Base-by-base conservation (phyloP, 2,329 filamentous ascomycete genomes). In the Pseudogymnoascus destructans region DNA sequence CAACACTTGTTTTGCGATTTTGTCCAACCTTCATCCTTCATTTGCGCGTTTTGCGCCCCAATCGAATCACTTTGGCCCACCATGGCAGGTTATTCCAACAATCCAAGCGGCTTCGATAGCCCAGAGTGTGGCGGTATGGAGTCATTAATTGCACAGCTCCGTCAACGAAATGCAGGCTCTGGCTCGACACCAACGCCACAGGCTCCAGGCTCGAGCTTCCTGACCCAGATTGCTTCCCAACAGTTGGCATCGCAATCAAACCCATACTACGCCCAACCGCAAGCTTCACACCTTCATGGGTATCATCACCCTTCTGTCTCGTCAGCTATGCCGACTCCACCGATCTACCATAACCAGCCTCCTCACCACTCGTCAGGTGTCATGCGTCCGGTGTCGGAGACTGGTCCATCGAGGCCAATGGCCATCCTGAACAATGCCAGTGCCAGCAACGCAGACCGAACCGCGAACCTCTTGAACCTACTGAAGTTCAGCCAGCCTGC, bases 381-480 rank as follows among this genome's bases (percentile, higher is more conserved):
- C 64, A 74, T 83, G 68, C 83, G 80, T 66, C 80, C 81, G 8
- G 78, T 75, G 61, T 68, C 71, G 61, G 66, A 68, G 19, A 62
- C 59, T 21, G 46, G 46, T 5, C 62, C 72, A 55, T 75, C 77
- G 59, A 71, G 72, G 32, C 66, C 61, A 73, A 72, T 70, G 72
- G 55, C 64, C 49, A 59, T 64, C 17, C 55, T 56, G 19, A 64
- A 66, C 49, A 61, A 60, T 21, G n/a, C 63, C 19, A 52, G 25
- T 32, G 5, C 46, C 25, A 69, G 63, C 71, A 75, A 73, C 60
- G 68, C 71, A 55, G 75, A 76, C 59, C 75, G 77, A 61, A 78
- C 79, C 13, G 75, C 76, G 62, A 81, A 79, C 65, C 70, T 87
- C 63, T 74, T 87, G 60, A 85, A 79, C 66, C 70, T 87, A 61